phyloP scores from a whole-genome alignment of 805 yeast species.

The Pichia sporocuriosa region DNA sequence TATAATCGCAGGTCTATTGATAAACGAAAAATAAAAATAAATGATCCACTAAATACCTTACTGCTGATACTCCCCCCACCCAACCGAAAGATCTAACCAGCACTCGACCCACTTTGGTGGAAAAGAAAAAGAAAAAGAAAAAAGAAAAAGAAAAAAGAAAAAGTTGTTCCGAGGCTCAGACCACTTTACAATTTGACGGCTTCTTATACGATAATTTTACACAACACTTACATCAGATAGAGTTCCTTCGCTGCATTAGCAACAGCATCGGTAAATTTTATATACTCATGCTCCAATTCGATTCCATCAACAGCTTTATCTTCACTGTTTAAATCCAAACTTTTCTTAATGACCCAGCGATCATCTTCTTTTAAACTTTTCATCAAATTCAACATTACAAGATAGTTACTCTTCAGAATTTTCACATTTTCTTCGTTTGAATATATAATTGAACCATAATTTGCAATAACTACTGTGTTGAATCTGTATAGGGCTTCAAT shows the following conservation, averaged over 20 bases:
- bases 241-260: too few species aligned
- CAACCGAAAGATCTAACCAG: too few species aligned
- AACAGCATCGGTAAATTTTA: constrained; percentile 8
- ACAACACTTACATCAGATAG: too few species aligned
- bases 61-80: too few species aligned
- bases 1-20: too few species aligned
- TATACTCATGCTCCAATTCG: constrained; percentile 22
- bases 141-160: not conserved
- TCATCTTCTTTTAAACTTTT: constrained; percentile 32
- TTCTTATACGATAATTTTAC: too few species aligned
- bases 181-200: too few species aligned
- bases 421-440: constrained; percentile 14
- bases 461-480: constrained; percentile 23
- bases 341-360: constrained; percentile 33
- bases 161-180: not conserved
- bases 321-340: constrained; percentile 4
- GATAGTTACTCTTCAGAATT: constrained; percentile 31
- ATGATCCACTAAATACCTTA: too few species aligned
- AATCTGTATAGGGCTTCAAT: constrained; percentile 38
- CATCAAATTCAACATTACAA: constrained; percentile 34
- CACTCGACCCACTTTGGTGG: too few species aligned
- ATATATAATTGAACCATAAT: not conserved
- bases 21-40: too few species aligned
- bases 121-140: too few species aligned
- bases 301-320: constrained; percentile 14